Evolutionary conservation across 176 grass and related monocot genomes (phyloP).

Genomic region (Puya raimondii): DNA sequence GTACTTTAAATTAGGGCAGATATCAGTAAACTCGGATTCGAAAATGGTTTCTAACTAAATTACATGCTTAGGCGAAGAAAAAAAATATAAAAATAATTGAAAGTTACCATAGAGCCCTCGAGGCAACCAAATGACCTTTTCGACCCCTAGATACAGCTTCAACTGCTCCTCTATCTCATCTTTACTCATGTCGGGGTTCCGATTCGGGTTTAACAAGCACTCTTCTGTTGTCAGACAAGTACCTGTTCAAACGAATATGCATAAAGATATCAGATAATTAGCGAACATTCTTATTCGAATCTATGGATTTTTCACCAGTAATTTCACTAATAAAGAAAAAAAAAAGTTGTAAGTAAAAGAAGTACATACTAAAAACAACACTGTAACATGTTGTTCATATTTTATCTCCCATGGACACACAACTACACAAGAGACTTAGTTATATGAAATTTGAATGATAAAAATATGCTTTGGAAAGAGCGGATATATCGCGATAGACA

Average conservation of each 20-base stretch:
- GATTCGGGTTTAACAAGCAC: conserved; percentile 72
- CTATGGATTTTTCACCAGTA: no score
- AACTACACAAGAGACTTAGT: neutral
- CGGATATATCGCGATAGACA: no score
- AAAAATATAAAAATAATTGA: neutral
- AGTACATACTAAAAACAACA: neutral
- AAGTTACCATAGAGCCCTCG: conserved; percentile 69
- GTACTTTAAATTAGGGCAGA: no score
- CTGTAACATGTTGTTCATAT: neutral
- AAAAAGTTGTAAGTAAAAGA: neutral
- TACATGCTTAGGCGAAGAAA: neutral
- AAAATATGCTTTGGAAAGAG: no score
- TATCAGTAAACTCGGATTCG: no score
- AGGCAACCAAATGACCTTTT: conserved; percentile 88
- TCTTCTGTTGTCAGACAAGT: conserved; percentile 97
- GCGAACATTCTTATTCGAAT: no score
- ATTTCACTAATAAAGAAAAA: neutral
- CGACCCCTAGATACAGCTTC: conserved; percentile 68
- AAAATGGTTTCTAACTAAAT: neutral
- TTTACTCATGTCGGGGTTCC: conserved; percentile 80
- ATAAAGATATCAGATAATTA: no score
- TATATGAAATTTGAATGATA: neutral
- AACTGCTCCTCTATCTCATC: conserved; percentile 80
- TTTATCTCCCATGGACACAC: neutral
- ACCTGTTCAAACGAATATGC: conserved; percentile 34